phyloP scores from a whole-genome alignment of 371 early-diverging fungal species.

The Cokeromyces recurvatus region DNA sequence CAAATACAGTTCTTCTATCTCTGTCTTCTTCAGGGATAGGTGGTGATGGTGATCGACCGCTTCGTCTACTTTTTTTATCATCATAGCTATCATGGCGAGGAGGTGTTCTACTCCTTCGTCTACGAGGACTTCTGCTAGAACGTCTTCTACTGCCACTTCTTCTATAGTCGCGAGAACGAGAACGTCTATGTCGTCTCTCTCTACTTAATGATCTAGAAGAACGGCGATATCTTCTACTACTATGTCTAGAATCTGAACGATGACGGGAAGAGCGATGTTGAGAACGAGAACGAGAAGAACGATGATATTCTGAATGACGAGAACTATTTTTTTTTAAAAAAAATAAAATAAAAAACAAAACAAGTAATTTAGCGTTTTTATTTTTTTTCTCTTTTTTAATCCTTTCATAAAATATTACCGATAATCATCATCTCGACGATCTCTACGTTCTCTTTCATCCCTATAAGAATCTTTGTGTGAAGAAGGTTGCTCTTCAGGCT shows the following conservation, averaged over 20 bases:
- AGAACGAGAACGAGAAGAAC: slow-evolving; percentile 31
- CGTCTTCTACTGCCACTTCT: slow-evolving; percentile 26
- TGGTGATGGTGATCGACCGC: slow-evolving; percentile 67
- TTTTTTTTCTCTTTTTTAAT: too few relatives aligned
- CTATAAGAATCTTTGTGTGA: too few relatives aligned
- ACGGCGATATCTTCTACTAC: slow-evolving; percentile 27
- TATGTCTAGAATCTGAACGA: slow-evolving; percentile 45
- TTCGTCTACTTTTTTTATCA: slow-evolving; percentile 7
- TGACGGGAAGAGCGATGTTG: slow-evolving; percentile 35
- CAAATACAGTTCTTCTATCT: slow-evolving; percentile 92
- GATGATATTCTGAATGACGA: slow-evolving; percentile 29
- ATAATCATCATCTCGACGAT: slow-evolving; percentile 14
- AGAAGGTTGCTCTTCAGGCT: too few relatives aligned
- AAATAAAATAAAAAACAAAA: neutral
- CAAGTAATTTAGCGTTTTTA: neutral
- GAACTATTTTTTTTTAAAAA: too few relatives aligned
- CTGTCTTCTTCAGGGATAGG: slow-evolving; percentile 71
- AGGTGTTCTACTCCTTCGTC: slow-evolving; percentile 20
- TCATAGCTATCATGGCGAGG: slow-evolving; percentile 27
- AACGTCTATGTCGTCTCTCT: slow-evolving; percentile 27
- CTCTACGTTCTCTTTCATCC: slow-evolving; percentile 1
- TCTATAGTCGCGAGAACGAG: slow-evolving; percentile 19
- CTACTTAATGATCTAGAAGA: slow-evolving; percentile 38
- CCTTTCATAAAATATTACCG: too few relatives aligned
- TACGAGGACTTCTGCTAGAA: slow-evolving; percentile 31